Percentiles rank a stretch among this genome's conserved stretches.
Evolutionary conservation across 768 basidiomycete species (phyloP).

Genomic region (Piloderma croceum): DNA sequence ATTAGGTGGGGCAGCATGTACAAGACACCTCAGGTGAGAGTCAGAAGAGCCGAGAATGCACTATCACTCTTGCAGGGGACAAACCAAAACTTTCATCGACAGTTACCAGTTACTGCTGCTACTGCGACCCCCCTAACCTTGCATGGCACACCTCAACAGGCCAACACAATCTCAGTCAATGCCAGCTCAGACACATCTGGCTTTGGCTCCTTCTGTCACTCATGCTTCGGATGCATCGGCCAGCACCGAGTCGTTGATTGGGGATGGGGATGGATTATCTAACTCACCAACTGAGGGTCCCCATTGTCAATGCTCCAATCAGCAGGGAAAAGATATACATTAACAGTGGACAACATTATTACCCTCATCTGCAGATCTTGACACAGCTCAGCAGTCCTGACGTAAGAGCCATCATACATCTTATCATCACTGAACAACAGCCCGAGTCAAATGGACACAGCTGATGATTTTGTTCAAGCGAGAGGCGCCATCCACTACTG

Average conservation of each 20-base stretch:
- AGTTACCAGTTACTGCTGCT: slow-evolving; percentile 6
- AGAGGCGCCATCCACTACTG: no score
- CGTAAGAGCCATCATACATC: slow-evolving; percentile 33
- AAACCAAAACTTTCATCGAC: slow-evolving; percentile 37
- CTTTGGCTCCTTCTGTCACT: slow-evolving; percentile 21
- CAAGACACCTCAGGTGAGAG: slow-evolving; percentile 31
- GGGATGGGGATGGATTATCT: slow-evolving; percentile 32
- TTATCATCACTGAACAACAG: no score
- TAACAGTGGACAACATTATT: slow-evolving; percentile 28
- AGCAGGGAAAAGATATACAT: no score
- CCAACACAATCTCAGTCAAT: slow-evolving; percentile 74
- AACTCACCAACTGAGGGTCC: no score
- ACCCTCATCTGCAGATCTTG: slow-evolving; percentile 32
- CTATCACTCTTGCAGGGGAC: slow-evolving; percentile 68
- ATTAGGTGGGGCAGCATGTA: slow-evolving; percentile 66
- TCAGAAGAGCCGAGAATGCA: slow-evolving; percentile 52
- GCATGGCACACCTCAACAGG: slow-evolving; percentile 78
- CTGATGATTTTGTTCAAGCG: no score
- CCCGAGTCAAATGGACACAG: no score
- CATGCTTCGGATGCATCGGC: slow-evolving; percentile 46
- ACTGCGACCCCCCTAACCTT: slow-evolving; percentile 25
- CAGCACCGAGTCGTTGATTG: slow-evolving; percentile 53
- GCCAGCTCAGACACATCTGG: slow-evolving; percentile 56
- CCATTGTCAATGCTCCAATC: no score
- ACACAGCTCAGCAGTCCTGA: slow-evolving; percentile 74